Evolutionary conservation across 169 alveolate species (phyloP), one percentile per base, ranked within the genome.

Genomic region (Toxoplasma gondii): DNA sequence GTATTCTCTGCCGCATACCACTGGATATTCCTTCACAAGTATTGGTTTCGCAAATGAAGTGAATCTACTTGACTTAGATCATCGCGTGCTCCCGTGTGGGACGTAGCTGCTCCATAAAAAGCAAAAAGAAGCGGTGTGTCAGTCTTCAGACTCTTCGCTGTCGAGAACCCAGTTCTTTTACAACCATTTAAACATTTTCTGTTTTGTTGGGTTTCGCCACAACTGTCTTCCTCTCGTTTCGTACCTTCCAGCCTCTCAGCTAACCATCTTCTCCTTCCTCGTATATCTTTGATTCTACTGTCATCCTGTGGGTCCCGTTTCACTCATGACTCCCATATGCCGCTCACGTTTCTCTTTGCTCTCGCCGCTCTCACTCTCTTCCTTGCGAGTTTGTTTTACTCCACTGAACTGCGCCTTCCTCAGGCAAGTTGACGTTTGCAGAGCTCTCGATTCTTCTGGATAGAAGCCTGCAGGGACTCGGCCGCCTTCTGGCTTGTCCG

Each of bases 401-500:
- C 24, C 74, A 10, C 74, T 64, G 34, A 1, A 22, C 74, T 31
- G 1, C 74, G n/a, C 29, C 29, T 64, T 31, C 22, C 74, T 38
- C 90, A 82, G 90, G 90, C 38, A 7, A 29, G 19, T 49, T 82
- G 41, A 39, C 90, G 2, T 82, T 9, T 22, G 64, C 90, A 22
- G 90, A 82, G 41, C 64, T 82, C 44, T 38, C 69, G 64, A 38
- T 82, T 24, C 67, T 82, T 10, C 64, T 82, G 2, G 67, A 82
- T 22, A 24, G 90, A 22, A 82, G 90, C 41, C 90, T 82, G 39
- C 36, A 22, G 34, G 90, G 90, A 9, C 64, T 82, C 34, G 53
- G 69, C 17, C 53, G 67, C 69, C n/a, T 82, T 29, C 31, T 82
- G 67, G 90, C 69, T 12, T 82, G 90, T 41, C 90, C 58, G 39